Evolutionary conservation across 176 grass and related monocot genomes (phyloP), one percentile per base, ranked within the genome.

Genomic region (Olyra latifolia): DNA sequence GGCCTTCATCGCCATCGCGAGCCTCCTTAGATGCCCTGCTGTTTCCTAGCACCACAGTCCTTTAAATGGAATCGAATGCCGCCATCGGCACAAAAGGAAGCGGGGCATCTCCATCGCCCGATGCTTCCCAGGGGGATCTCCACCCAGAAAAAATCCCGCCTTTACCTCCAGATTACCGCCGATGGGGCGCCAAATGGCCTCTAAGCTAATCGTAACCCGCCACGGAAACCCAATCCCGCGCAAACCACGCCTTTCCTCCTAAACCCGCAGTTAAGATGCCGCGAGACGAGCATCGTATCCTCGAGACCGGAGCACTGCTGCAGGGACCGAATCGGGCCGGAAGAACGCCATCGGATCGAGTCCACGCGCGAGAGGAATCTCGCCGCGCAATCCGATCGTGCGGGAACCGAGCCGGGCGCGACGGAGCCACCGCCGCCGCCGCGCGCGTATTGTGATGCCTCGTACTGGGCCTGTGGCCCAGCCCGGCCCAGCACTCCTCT

Each of bases 61-160:
- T 84, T 89, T 78, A 41, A 23, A 13, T 29, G 62, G 78, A 88
- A 93, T 75, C 77, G 52, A 90, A 88, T 79, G 73, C 73, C 52
- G 44, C 72, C 56, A 75, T 71, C 39, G 39, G 58, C 47, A 3
- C 38, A 71, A 76, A 77, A 87, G 55, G 75, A 43, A 40, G 66
- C 13, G 38, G 46, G 47, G 28, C 65, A 66, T 80, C 75, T 8
- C 78, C 78, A 62, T 89, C 84, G 74, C 12, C 72, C 48, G 66
- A 84, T 83, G 59, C 71, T 62, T 64, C 50, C n/a, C 72, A 39
- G 42, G 35, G 64, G 76, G 59, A 62, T 86, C 77, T 89, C 72
- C 69, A 46, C 49, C n/a, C 17, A 44, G 2, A 20, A 6, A 20
- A 86, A 93, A 75, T 48, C 70, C 61, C 48, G 44, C 40, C 68